Percentiles rank a stretch among this genome's conserved stretches.
Conservation (phyloP, 106 monocot species). For the Posidonia australis region DNA sequence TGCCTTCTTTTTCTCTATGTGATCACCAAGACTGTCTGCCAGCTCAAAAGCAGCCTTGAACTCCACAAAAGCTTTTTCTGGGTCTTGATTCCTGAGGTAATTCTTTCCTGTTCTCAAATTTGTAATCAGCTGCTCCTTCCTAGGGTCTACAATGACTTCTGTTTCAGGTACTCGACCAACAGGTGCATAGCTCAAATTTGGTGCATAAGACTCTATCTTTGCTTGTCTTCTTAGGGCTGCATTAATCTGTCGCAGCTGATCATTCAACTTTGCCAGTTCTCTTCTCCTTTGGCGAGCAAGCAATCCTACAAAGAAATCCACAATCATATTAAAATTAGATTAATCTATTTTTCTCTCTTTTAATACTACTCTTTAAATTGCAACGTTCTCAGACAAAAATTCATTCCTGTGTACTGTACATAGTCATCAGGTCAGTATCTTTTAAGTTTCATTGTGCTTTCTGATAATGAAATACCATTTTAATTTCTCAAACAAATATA, state of each 20-base stretch:
- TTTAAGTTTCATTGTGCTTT: no score
- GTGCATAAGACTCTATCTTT: constrained; percentile 79
- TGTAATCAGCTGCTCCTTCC: constrained; percentile 42
- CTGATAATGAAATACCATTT: no score
- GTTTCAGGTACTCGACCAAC: constrained; percentile 32
- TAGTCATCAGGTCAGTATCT: no score
- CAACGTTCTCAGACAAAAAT: no score
- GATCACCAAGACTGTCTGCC: constrained; percentile 48
- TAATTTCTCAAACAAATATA: no score
- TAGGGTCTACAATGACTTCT: constrained; percentile 65
- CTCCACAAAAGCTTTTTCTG: constrained; percentile 51
- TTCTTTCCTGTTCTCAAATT: constrained; percentile 53
- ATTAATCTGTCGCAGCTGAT: constrained; percentile 83
- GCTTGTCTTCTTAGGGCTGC: constrained; percentile 78
- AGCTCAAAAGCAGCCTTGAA: constrained; percentile 53
- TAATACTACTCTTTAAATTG: no score
- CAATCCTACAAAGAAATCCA: constrained; percentile 33
- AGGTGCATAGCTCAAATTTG: constrained; percentile 60
- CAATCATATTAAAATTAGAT: not conserved
- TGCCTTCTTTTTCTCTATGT: constrained; percentile 73
- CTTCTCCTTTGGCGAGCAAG: constrained; percentile 77
- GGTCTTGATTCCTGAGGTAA: constrained; percentile 48
- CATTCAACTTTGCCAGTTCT: constrained; percentile 66
- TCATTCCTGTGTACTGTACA: no score
- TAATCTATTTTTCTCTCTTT: not conserved